Base-by-base conservation (phyloP, 768 basidiomycete species). In the Collybia mongolica region DNA sequence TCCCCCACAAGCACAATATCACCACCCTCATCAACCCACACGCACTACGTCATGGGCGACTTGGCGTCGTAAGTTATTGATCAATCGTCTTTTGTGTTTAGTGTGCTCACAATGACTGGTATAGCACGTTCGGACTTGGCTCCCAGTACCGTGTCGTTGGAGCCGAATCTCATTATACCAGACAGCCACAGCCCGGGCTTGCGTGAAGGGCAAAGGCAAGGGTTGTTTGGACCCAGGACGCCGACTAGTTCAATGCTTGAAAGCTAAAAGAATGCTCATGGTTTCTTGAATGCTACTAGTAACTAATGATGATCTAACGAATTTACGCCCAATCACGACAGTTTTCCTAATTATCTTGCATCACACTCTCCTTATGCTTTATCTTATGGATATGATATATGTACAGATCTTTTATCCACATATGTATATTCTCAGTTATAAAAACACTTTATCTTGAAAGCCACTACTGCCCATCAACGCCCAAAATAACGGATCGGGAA, bases 201-300 rank as follows among this genome's bases (percentile, higher is more conserved):
- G 32, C 11, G 11, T 14, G 32, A 9, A 32, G 32, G 11, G 32
- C 32, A 32, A 12, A 32, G 32, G 14, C 32, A 32, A 14, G 32
- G 32, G 14, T 32, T 32, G 53, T 93, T 92, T 60, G 90, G 90
- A 26, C 88, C 90, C 37, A 75, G 86, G 36, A 82, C 86, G n/a
- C 85, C 83, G 9, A 70, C 75, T 46, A 67, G 67, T 46, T 67
- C 68, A 6, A 28, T 60, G 17, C 32, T 32, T 32, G 32, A 32
- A 5, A 9, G 11, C 9, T 32, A 14, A 32, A 32, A 11, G 14
- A 32, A 32, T 32, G 19, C 18, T 39, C 18, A 19, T 32, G 17
- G 9, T 44, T 24, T 17, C 28, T 11, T 20, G 20, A 26, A 9
- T 23, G 39, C 8, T 22, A 7, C 6, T 48, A 28, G 26, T 28